Conservation (phyloP, 495 filamentous ascomycete genomes). For the Cercophora newfieldiana region DNA sequence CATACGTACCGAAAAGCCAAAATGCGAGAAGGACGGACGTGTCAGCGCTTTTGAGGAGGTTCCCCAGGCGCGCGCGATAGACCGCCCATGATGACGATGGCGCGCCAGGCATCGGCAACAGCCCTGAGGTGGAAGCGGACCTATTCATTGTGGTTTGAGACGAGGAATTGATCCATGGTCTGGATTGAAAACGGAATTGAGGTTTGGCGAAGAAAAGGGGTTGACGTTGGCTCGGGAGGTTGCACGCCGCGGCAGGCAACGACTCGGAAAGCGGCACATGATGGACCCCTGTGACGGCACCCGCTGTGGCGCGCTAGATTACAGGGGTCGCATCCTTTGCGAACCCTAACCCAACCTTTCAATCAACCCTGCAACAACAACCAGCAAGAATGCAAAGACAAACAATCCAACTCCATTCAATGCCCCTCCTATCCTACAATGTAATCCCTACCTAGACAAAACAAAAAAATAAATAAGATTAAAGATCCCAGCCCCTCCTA, state of each 20-base stretch:
- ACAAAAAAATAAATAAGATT: neutral
- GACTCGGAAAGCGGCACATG: neutral
- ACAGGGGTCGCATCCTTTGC: neutral
- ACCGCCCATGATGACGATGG: conserved; percentile 73
- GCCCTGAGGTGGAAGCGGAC: conserved; percentile 45
- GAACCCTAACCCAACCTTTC: neutral
- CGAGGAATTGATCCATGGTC: neutral
- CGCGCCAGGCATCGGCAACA: conserved; percentile 71
- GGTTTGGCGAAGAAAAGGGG: neutral
- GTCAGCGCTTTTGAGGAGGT: conserved; percentile 67
- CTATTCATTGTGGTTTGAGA: conserved; percentile 20
- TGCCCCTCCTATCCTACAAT: neutral
- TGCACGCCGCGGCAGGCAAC: neutral
- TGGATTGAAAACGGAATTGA: neutral
- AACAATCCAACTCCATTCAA: neutral
- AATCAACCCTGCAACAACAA: neutral
- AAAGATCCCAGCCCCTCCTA: neutral
- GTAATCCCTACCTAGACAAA: neutral
- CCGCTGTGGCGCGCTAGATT: neutral
- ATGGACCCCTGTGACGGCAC: neutral
- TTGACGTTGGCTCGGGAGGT: neutral
- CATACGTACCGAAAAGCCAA: conserved; percentile 87
- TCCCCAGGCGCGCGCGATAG: conserved; percentile 63
- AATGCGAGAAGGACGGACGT: conserved; percentile 76
- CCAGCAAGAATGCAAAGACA: neutral